Base-by-base conservation (phyloP, 2,329 filamentous ascomycete genomes). In the Monosporascus sp. region DNA sequence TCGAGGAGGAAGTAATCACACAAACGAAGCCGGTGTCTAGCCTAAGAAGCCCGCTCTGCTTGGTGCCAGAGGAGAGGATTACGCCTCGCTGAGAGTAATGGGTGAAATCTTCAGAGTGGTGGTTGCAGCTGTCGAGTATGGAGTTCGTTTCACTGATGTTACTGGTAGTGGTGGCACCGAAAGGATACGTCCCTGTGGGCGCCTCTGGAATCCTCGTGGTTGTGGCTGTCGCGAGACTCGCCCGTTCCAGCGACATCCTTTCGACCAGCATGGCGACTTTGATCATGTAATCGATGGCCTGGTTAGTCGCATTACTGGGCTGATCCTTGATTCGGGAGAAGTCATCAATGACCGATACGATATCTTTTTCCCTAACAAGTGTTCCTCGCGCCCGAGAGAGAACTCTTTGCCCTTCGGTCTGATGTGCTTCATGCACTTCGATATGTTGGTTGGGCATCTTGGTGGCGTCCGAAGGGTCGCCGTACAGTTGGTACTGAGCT, bases 291-390 rank as follows among this genome's bases (percentile, higher is more conserved):
- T 35, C 17, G 37, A 51, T n/a, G 24, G 38, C 53, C 44, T 52
- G 39, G n/a, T 31, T 18, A n/a, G 53, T 52, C 18, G 44, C 53
- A 18, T 55, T 50, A 22, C 50, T 50, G 43, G 52, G 31, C 20
- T 48, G 27, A 18, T 38, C 44, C 27, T 14, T 50, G 2, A 52
- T 37, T 7, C 20, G 47, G 1, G 22, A 22, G 7, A 51, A 41
- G 9, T 46, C 43, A 9, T 51, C 41, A 27, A 35, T 25, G 5
- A 35, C 44, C 22, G 45, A 20, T 20, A 15, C 8, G 9, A 17
- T 43, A 3, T 51, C 44, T 15, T 45, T 37, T 15, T 48, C 38
- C 24, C 8, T 46, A 7, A 14, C 17, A 22, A 38, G 20, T 37
- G 22, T 14, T 15, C 2, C 47, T 43, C 43, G 18, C 18, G n/a